A percentile compares a stretch with the other conserved stretches of the same genome.
phyloP scores from a whole-genome alignment of 176 grass and related monocot genomes.

The Puccinellia tenuiflora region DNA sequence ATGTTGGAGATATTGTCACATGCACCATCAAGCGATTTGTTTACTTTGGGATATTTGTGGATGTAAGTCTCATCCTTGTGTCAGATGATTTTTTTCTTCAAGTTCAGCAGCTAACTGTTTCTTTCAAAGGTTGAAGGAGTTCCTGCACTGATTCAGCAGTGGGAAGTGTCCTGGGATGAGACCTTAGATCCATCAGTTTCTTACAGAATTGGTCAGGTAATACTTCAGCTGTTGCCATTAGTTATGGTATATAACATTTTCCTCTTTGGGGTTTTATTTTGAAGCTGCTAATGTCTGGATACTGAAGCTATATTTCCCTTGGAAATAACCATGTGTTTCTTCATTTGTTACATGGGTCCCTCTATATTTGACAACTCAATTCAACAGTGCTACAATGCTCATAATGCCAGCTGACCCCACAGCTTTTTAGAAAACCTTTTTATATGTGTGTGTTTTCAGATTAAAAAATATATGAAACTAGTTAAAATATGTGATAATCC shows the following conservation, averaged over 20 bases:
- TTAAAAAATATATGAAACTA: no score
- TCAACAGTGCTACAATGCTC: background rate
- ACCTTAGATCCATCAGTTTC: slow-evolving; percentile 83
- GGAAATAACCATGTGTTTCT: background rate
- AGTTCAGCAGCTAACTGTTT: slow-evolving; percentile 36
- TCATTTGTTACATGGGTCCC: background rate
- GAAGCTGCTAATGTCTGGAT: background rate
- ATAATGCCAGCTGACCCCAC: no score
- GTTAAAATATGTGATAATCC: no score
- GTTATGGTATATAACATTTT: slow-evolving; percentile 1
- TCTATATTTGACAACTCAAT: background rate
- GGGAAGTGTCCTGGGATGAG: slow-evolving; percentile 80
- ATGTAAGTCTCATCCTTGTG: slow-evolving; percentile 40
- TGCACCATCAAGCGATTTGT: slow-evolving; percentile 79
- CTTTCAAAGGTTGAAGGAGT: slow-evolving; percentile 75
- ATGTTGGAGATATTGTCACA: slow-evolving; percentile 72
- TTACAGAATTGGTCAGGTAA: slow-evolving; percentile 86
- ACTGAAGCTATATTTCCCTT: background rate
- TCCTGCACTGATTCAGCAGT: slow-evolving; percentile 80
- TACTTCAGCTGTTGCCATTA: background rate
- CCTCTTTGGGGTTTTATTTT: background rate
- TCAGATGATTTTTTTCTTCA: slow-evolving; percentile 9
- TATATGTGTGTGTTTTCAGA: no score
- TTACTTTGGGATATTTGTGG: slow-evolving; percentile 94
- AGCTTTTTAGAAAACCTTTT: no score